Evolutionary conservation across 176 grass and related monocot species (phyloP).

Genomic region (Pharus latifolius): DNA sequence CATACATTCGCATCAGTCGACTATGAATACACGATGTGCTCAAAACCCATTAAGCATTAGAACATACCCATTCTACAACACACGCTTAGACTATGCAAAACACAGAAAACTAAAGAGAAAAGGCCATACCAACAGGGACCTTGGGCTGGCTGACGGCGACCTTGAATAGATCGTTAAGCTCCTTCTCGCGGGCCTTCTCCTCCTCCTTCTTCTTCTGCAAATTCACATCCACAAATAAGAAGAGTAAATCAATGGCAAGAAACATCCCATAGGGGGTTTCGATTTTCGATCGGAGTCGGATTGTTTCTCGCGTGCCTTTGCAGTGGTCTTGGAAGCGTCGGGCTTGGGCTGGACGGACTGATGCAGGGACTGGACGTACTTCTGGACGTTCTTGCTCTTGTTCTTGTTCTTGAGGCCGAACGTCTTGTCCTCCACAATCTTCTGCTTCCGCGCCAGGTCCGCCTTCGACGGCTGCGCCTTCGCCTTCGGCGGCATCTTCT

Average conservation of each 20-base stretch:
- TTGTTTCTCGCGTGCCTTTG: constrained; percentile 32
- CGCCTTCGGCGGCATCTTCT: constrained; percentile 88
- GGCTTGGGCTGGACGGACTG: constrained; percentile 76
- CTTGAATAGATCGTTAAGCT: constrained; percentile 98
- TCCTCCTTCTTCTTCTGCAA: constrained; percentile 99
- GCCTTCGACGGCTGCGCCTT: constrained; percentile 53
- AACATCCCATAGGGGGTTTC: not conserved
- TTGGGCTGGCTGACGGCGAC: constrained; percentile 98
- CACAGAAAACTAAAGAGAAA: not conserved
- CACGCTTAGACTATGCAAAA: too few relatives aligned
- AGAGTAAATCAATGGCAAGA: not conserved
- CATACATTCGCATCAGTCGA: not conserved
- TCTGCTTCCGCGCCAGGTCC: constrained; percentile 94
- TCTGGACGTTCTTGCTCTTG: constrained; percentile 99
- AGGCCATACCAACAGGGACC: constrained; percentile 75
- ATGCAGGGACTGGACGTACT: constrained; percentile 77
- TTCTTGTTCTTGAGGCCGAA: constrained; percentile 99
- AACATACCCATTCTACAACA: not conserved
- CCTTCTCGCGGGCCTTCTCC: constrained; percentile 87
- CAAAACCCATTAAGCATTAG: not conserved
- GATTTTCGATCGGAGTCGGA: constrained; percentile 16
- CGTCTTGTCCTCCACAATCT: constrained; percentile 98
- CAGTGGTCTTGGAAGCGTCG: constrained; percentile 57
- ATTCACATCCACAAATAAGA: constrained; percentile 21
- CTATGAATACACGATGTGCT: not conserved